phyloP scores from a whole-genome alignment of 352 stramenopile genomes.

The Pythium guiyangense region DNA sequence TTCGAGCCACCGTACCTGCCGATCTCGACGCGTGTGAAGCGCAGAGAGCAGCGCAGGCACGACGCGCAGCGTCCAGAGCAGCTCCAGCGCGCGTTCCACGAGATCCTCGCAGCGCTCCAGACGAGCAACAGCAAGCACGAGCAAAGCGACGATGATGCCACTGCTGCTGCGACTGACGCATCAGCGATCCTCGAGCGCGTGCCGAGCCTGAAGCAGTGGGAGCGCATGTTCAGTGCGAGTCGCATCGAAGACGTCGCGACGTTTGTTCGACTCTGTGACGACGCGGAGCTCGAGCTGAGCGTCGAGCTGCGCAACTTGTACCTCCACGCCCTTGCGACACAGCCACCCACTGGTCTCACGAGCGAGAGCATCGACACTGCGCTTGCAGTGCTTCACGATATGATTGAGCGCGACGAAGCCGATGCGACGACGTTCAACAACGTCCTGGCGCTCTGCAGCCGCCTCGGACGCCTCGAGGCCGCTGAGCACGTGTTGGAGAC shows the following conservation, averaged over 20 bases:
- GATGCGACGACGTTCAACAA: constrained; percentile 28
- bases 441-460: constrained; percentile 32
- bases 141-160: too few species aligned
- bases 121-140: background rate
- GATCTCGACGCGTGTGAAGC: constrained; percentile 10
- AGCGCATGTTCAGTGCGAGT: constrained; percentile 6
- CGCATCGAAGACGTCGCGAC: constrained; percentile 6
- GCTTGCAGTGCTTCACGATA: constrained; percentile 30
- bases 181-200: constrained; percentile 2
- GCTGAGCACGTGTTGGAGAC: constrained; percentile 29
- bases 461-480: constrained; percentile 19
- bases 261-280: constrained; percentile 7
- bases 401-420: constrained; percentile 19
- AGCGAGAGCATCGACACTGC: constrained; percentile 17
- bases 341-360: background rate
- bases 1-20: background rate
- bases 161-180: background rate
- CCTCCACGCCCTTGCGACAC: constrained; percentile 3
- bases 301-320: constrained; percentile 13
- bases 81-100: background rate
- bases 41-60: constrained; percentile 9
- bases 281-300: background rate
- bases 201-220: constrained; percentile 12
- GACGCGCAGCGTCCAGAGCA: constrained; percentile 5
- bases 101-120: constrained; percentile 1